Base-by-base conservation (phyloP, 345 rosid genomes). In the Salix arbutifolia region DNA sequence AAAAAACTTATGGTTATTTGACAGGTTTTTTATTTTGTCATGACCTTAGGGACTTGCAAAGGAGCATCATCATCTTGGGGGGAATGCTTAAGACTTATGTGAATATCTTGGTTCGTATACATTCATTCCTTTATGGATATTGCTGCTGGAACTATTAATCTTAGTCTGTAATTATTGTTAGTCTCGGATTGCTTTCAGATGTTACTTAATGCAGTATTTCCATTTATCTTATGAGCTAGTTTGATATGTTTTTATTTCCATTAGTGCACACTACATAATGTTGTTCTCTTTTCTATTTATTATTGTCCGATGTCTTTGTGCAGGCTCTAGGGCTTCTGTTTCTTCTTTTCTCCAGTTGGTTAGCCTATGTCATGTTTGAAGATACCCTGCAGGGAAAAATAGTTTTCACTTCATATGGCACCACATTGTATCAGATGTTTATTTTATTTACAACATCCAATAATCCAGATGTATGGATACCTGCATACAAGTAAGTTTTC, bases 401-500 rank as follows among this genome's bases (percentile, higher is more conserved):
- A 42, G 19, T 87, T 70, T 96, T 93, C 82, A 89, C 86, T 46
- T 92, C 99, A 70, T 96, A 88, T 67, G 96, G 94, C 72, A 78
- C 84, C 40, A 92, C 99, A 48, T 85, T 96, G 77, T 96, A 91
- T 79, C 86, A 92, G 79, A 91, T 96, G 97, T 92, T 96, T 84
- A 78, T 96, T 78, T 86, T 96, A 76, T 96, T 90, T 83, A 96
- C 99, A 65, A 96, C 99, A 72, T 92, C 99, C 79, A 96, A 96
- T 88, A 96, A 93, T 76, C 99, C 99, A 74, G 97, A 93, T 88
- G 99, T 96, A 58, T 96, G 99, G 99, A 86, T 93, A 82, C 94
- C 94, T 37, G 97, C 99, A 67, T 96, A 96, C 85, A 93, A 92
- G 99, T 96, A 87, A 89, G 98, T 91, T 17, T 67, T 28, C 26